Conservation (phyloP, 768 basidiomycete genomes). For the Naganishia antarctica region DNA sequence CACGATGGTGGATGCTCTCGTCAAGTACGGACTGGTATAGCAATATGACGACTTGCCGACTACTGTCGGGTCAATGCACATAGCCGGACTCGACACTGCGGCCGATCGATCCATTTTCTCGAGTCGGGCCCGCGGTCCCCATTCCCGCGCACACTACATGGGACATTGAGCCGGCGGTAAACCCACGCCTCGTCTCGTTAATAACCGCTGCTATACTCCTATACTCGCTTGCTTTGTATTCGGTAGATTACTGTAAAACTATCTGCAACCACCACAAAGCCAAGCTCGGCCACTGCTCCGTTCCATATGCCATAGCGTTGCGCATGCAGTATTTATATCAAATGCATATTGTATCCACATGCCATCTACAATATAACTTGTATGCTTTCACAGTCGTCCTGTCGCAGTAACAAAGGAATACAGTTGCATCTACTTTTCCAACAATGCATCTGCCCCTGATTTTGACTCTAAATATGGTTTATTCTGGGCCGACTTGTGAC, state of each 20-base stretch:
- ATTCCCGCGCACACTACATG: neutral
- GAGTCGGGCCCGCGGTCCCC: too few species aligned
- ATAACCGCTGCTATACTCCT: constrained; percentile 1
- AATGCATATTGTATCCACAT: too few species aligned
- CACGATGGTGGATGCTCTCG: neutral
- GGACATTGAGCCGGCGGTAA: neutral
- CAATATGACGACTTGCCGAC: neutral
- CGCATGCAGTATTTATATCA: too few species aligned
- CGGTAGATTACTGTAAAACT: too few species aligned
- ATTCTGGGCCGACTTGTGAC: neutral
- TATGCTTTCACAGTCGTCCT: too few species aligned
- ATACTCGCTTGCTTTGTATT: too few species aligned
- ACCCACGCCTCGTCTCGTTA: neutral
- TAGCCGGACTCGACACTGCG: neutral
- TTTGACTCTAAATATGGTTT: neutral
- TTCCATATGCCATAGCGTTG: too few species aligned
- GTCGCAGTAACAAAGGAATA: too few species aligned
- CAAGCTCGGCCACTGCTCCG: too few species aligned
- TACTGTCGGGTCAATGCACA: neutral
- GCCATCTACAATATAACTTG: neutral
- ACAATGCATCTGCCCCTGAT: neutral
- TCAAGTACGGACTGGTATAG: neutral
- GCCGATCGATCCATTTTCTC: neutral
- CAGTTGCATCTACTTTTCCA: constrained; percentile 16
- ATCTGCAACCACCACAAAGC: too few species aligned